A percentile compares a stretch with the other conserved stretches of the same genome.
Evolutionary conservation across 495 filamentous ascomycete genomes (phyloP).

Genomic region (Daldinia grandis): DNA sequence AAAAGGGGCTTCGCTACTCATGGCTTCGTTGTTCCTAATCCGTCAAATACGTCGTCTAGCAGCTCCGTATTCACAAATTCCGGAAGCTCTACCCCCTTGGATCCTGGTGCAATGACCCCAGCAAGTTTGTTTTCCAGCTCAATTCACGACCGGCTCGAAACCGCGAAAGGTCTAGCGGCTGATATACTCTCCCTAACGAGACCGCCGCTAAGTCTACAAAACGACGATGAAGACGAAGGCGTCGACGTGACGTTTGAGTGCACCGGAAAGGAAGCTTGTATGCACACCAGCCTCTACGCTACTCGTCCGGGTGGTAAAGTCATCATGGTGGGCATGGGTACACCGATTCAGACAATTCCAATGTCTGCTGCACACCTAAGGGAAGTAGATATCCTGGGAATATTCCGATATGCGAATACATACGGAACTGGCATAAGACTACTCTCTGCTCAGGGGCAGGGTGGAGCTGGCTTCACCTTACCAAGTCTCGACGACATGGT

Average conservation of each 20-base stretch:
- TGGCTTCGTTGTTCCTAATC: constrained; percentile 67
- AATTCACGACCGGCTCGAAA: constrained; percentile 58
- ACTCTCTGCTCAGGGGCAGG: constrained; percentile 66
- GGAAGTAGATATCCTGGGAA: constrained; percentile 91
- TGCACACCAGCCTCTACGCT: constrained; percentile 87
- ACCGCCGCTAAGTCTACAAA: constrained; percentile 32
- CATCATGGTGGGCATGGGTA: constrained; percentile 94
- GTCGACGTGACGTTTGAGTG: constrained; percentile 89
- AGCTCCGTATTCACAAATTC: constrained; percentile 52
- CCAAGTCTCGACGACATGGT: constrained; percentile 72
- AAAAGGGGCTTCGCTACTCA: constrained; percentile 75
- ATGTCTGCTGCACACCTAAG: constrained; percentile 84
- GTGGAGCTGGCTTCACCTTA: constrained; percentile 61
- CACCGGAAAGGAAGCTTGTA: constrained; percentile 85
- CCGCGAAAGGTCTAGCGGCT: constrained; percentile 65
- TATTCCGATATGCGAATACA: constrained; percentile 89
- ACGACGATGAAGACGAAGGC: constrained; percentile 65
- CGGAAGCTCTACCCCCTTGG: constrained; percentile 52
- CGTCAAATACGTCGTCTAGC: constrained; percentile 49
- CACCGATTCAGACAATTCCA: constrained; percentile 84
- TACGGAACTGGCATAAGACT: constrained; percentile 80
- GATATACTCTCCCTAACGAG: constrained; percentile 60
- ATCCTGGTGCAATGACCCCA: constrained; percentile 57
- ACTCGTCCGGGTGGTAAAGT: constrained; percentile 80
- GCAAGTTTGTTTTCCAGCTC: constrained; percentile 48